phyloP scores from a whole-genome alignment of 2,329 filamentous ascomycete genomes.

The Endoconidiophora polonica region DNA sequence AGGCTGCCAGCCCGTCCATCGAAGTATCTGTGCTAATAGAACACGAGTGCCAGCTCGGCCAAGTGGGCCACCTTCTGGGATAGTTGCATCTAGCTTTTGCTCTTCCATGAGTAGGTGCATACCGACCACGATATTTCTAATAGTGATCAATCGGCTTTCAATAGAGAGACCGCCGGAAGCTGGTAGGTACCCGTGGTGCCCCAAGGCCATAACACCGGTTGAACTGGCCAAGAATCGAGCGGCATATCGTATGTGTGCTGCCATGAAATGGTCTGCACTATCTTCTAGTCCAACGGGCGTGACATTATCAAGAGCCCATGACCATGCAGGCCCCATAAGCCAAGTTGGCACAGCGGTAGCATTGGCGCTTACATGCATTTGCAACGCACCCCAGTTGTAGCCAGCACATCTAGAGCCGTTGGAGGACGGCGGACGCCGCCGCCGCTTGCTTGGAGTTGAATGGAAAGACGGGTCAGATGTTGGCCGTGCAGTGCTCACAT shows the following conservation, averaged over 20 bases:
- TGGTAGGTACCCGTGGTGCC: constrained; percentile 44
- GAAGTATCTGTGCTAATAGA: constrained; percentile 61
- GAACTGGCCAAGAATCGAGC: constrained; percentile 47
- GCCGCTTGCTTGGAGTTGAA: background rate
- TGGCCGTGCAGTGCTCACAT: constrained; percentile 28
- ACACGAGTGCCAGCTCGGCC: constrained; percentile 43
- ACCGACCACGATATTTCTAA: constrained; percentile 53
- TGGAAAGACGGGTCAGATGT: background rate
- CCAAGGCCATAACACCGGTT: constrained; percentile 38
- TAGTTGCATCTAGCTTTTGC: constrained; percentile 56
- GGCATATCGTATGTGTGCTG: constrained; percentile 39
- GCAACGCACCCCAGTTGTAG: constrained; percentile 31
- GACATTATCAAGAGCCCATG: constrained; percentile 48
- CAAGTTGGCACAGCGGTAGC: constrained; percentile 35
- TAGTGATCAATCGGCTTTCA: constrained; percentile 40
- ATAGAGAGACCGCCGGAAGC: constrained; percentile 36
- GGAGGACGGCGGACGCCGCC: too few species aligned
- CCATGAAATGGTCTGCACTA: constrained; percentile 25
- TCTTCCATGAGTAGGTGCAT: constrained; percentile 85
- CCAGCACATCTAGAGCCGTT: background rate
- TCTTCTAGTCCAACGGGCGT: constrained; percentile 15
- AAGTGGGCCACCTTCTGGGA: constrained; percentile 27
- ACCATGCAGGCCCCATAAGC: constrained; percentile 50
- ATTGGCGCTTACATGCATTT: constrained; percentile 29
- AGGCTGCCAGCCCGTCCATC: constrained; percentile 59